A percentile compares a stretch with the other conserved stretches of the same genome.
Conservation (phyloP, 2,329 filamentous ascomycete species). For the Phyllosticta citrichinensis region DNA sequence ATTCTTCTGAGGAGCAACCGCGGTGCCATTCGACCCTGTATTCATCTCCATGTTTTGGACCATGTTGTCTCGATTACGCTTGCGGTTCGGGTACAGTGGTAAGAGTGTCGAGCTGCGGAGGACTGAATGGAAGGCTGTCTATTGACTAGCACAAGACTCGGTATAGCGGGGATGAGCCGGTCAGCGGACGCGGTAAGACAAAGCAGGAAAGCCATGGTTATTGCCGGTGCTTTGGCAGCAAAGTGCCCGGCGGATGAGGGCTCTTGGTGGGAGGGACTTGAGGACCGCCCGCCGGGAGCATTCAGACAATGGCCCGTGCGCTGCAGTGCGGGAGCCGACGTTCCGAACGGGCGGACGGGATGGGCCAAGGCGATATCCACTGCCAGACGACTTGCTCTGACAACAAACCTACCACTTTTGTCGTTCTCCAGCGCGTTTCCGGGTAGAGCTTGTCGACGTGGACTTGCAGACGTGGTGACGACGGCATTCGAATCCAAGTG, state of each 20-base stretch:
- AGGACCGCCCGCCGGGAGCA: not conserved
- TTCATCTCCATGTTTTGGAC: not conserved
- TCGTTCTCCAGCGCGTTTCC: not conserved
- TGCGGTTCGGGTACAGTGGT: not conserved
- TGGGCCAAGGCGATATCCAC: not conserved
- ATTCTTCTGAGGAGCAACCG: constrained; percentile 3
- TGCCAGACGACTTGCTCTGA: not conserved
- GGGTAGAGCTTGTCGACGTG: not conserved
- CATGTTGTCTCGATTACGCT: not conserved
- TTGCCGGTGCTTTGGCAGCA: not conserved
- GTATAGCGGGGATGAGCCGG: not conserved
- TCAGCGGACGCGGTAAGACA: not conserved
- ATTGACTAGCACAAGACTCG: not conserved
- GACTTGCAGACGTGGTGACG: not conserved
- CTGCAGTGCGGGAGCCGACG: not conserved
- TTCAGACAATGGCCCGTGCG: not conserved
- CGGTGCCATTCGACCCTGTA: not conserved
- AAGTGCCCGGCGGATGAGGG: not conserved
- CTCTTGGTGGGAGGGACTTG: not conserved
- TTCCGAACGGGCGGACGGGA: not conserved
- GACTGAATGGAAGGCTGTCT: not conserved
- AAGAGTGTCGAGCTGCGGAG: not conserved
- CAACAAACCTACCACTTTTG: not conserved
- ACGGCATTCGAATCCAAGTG: not conserved
- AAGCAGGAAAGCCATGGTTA: not conserved